These are phyloP conservation scores for Aspergillus novofumigatus DNA, from an alignment of 2,329 filamentous ascomycete genomes.

Conservation along the genomic window DNA sequence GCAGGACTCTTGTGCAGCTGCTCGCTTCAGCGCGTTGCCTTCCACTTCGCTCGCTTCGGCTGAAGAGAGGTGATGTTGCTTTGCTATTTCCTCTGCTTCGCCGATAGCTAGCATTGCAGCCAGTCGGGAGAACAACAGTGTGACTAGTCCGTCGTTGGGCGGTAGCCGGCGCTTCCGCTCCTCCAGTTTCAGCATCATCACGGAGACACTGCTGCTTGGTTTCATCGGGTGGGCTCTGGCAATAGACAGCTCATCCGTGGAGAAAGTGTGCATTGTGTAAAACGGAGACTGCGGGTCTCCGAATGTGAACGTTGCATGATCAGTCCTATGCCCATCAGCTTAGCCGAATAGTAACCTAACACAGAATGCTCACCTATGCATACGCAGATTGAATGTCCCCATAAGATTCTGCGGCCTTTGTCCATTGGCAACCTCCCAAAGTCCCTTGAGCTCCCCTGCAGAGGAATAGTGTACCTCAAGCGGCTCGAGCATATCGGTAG, in stretches of 20 bases:
- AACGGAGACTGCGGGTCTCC: constrained; percentile 40
- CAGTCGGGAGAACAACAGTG: constrained; percentile 46
- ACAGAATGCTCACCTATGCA: constrained; percentile 35
- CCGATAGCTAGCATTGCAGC: constrained; percentile 49
- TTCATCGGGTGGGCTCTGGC: constrained; percentile 40
- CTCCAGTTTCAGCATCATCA: constrained; percentile 42
- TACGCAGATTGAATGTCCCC: constrained; percentile 36
- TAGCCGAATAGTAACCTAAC: no score
- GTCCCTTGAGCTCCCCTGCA: constrained; percentile 33
- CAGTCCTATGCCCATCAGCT: constrained; percentile 28
- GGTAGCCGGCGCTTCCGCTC: constrained; percentile 33
- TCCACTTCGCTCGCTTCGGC: constrained; percentile 41
- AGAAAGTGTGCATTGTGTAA: constrained; percentile 43
- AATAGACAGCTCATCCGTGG: constrained; percentile 40
- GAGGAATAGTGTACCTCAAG: constrained; percentile 36
- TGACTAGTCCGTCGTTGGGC: constrained; percentile 41
- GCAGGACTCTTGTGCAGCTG: constrained; percentile 45
- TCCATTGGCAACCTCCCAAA: constrained; percentile 47
- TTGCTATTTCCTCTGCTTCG: constrained; percentile 38
- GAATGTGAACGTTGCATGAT: constrained; percentile 41
- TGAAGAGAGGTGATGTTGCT: constrained; percentile 37
- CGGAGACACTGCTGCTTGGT: constrained; percentile 37
- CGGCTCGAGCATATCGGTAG: constrained; percentile 32
- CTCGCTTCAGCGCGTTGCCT: constrained; percentile 40
- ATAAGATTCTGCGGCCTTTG: constrained; percentile 31